phyloP scores from a whole-genome alignment of 306 rosid genomes.

The Lathyrus aphaca region DNA sequence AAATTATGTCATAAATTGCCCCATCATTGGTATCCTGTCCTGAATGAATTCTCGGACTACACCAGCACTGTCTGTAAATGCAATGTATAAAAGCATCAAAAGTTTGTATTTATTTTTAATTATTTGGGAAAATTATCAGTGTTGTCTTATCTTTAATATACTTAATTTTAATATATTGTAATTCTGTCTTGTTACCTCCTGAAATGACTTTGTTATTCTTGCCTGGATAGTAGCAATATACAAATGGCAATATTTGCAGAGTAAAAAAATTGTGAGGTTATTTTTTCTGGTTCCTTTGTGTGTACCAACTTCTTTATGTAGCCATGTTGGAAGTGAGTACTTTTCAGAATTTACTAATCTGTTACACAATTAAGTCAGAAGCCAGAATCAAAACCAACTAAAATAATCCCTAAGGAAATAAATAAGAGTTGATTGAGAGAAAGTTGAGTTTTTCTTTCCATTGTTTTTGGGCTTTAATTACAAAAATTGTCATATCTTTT shows the following conservation, averaged over 20 bases:
- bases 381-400: background rate
- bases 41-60: background rate
- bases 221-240: background rate
- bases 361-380: background rate
- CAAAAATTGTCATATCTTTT: background rate
- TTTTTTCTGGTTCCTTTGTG: background rate
- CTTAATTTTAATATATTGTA: background rate
- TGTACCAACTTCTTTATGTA: background rate
- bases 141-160: constrained; percentile 1
- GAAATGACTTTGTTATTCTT: background rate
- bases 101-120: no score
- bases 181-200: background rate
- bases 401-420: background rate
- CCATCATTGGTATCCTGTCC: background rate
- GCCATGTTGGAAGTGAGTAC: background rate
- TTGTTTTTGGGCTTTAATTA: constrained; percentile 1
- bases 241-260: background rate
- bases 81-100: background rate
- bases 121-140: background rate
- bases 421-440: background rate
- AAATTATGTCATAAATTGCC: background rate
- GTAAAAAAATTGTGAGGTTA: background rate
- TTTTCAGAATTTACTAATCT: background rate
- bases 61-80: background rate
- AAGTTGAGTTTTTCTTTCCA: background rate